Evolutionary conservation across 1,284 basidiomycete species (phyloP).

Genomic region (Trametes versicolor): DNA sequence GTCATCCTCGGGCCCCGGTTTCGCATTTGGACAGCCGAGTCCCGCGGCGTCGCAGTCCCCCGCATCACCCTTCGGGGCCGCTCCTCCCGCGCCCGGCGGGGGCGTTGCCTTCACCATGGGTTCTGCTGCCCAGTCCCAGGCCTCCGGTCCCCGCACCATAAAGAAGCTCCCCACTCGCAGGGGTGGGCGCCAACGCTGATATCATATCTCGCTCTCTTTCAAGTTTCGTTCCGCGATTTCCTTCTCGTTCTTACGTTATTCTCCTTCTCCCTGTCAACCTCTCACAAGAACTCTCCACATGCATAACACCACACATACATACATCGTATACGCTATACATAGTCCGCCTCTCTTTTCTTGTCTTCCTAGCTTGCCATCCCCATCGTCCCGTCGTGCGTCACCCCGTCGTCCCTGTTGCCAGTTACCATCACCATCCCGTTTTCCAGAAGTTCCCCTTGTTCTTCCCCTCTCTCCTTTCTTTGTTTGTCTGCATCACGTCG

Average conservation of each 20-base stretch:
- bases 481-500: conserved; percentile 27
- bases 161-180: conserved; percentile 48
- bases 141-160: conserved; percentile 35
- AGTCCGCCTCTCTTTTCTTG: conserved; percentile 22
- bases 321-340: conserved; percentile 30
- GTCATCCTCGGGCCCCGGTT: conserved; percentile 33
- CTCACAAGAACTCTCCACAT: conserved; percentile 28
- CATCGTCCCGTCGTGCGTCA: conserved; percentile 25
- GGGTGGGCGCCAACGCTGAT: conserved; percentile 39
- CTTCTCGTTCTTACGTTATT: conserved; percentile 14
- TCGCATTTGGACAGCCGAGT: conserved; percentile 41
- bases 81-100: conserved; percentile 34
- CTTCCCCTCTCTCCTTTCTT: conserved; percentile 9
- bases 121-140: conserved; percentile 36
- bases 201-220: conserved; percentile 6
- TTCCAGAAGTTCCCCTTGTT: conserved; percentile 9
- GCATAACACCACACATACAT: conserved; percentile 28
- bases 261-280: conserved; percentile 1
- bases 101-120: conserved; percentile 47
- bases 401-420: conserved; percentile 16
- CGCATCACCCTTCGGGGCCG: conserved; percentile 41
- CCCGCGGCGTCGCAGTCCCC: conserved; percentile 33
- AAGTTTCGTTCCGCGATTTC: conserved; percentile 13
- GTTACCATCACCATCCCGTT: not conserved
- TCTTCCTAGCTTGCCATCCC: conserved; percentile 20